Evolutionary conservation across 495 filamentous ascomycete species (phyloP), one percentile per base, ranked within the genome.

Genomic region (Parathielavia appendiculata): DNA sequence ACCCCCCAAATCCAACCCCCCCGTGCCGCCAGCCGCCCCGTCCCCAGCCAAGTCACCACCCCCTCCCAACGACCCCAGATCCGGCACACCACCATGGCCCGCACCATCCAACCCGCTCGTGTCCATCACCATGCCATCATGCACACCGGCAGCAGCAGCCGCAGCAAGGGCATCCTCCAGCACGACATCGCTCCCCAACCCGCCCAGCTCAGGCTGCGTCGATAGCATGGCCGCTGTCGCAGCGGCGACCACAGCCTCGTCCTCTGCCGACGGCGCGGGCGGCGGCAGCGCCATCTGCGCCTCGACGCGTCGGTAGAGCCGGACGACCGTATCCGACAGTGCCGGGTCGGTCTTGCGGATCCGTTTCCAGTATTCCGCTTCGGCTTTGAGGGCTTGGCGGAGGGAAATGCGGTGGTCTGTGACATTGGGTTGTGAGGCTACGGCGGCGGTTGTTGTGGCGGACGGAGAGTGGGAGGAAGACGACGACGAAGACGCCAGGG

Each of bases 271-370:
- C 44, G 66, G 61, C 17, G 68, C 51, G 8, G 71, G 61, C 17
- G 69, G 69, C 1, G 71, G 71, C 34, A 66, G 60, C 26, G 70
- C 64, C 66, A 75, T 65, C 64, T 77, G 81, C 5, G 84, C 76
- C 63, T 92, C 87, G 7, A 95, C 89, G 19, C 87, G 82, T 2
- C 89, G 79, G 67, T 83, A 79, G 20, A 96, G 77, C 4, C 91
- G 83, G 3, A 95, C 85, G n/a, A 91, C 74, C 2, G 83, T 77
- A 62, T 90, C 84, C 0, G 90, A 90, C 44, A 81, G 75, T 0
- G 73, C 52, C 7, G 78, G 73, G 51, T 92, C 84, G 34, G 74
- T 75, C 57, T 85, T 83, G 11, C 85, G 79, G 0, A 87, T 66
- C 19, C 76, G 79, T 19, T 82, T 79, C 22, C 84, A 85, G 51